Evolutionary conservation across 495 filamentous ascomycete species (phyloP), one percentile per base, ranked within the genome.

Genomic region (Monascus purpureus): DNA sequence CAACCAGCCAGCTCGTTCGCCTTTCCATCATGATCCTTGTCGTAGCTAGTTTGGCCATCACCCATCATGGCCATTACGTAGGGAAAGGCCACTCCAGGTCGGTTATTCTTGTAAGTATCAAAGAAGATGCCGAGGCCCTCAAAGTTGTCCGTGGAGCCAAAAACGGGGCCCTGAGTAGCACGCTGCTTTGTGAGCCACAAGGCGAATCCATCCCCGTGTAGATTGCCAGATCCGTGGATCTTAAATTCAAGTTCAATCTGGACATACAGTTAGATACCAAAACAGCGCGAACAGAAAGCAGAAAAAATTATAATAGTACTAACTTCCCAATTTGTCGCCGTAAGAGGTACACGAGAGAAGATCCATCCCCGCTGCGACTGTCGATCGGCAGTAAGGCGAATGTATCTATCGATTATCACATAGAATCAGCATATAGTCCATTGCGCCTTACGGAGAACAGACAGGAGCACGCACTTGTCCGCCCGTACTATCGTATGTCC

Each of bases 101-200:
- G 75, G 64, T 93, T 93, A 63, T 99, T 99, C 75, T 99, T 99
- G 66, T 99, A 99, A 28, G 92, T 99, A 52, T 99, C 92, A 61
- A 99, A 76, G 68, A 99, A 95, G 49, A 99, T 69, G 25, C 90
- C 92, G 9, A 99, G 70, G 8, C 92, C 92, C 47, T 96, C 90
- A 43, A 96, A 99, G 28, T 72, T 71, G 57, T 99, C 92, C 11
- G 67, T 68, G 20, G 68, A 74, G 11, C 92, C 92, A 50, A 99
- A 99, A 13, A 99, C 92, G 11, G 77, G 73, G 14, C 92, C 92
- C 19, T 59, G 55, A 32, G 72, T 68, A 13, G 75, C 88, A 36
- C 92, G 80, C 55, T 94, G 75, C 54, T 93, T 93, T 39, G 88
- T 96, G 50, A 99, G 67, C 92, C 92, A 99, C 65, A 99, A 80